Conservation (phyloP, 225 moss, liverwort and hornwort species). For the Pseudoscleropodium purum region DNA sequence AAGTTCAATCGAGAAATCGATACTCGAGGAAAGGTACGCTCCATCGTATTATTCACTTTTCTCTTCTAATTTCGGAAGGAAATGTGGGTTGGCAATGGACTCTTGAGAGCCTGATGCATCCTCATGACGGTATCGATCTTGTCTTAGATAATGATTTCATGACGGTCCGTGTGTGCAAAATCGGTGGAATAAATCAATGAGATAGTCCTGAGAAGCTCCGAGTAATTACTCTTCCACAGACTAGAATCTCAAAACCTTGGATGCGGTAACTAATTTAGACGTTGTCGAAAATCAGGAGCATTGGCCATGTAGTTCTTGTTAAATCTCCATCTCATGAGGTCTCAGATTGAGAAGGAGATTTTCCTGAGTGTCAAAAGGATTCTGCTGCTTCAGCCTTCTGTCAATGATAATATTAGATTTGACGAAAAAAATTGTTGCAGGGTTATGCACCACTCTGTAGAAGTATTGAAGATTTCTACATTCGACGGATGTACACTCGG, state of each 20-base stretch:
- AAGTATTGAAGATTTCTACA: conserved; percentile 79
- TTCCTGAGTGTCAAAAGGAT: background rate
- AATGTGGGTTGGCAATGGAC: background rate
- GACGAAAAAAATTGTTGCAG: conserved; percentile 10
- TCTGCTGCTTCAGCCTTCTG: background rate
- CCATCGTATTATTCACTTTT: background rate
- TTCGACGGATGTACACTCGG: conserved; percentile 61
- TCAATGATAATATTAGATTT: background rate
- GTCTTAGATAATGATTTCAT: background rate
- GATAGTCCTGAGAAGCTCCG: background rate
- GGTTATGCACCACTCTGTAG: conserved; percentile 88
- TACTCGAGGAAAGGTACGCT: conserved; percentile 11
- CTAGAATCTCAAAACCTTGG: background rate
- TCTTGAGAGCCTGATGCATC: background rate
- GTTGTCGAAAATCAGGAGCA: background rate
- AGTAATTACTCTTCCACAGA: background rate
- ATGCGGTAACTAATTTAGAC: background rate
- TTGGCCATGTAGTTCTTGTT: background rate
- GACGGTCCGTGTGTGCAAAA: background rate
- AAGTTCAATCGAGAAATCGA: conserved; percentile 22
- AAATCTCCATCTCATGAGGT: background rate
- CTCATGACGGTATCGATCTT: background rate
- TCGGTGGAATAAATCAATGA: background rate
- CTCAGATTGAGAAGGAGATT: background rate
- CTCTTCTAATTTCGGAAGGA: background rate